phyloP scores from a whole-genome alignment of 495 filamentous ascomycete genomes.

The Endocarpon pusillum region DNA sequence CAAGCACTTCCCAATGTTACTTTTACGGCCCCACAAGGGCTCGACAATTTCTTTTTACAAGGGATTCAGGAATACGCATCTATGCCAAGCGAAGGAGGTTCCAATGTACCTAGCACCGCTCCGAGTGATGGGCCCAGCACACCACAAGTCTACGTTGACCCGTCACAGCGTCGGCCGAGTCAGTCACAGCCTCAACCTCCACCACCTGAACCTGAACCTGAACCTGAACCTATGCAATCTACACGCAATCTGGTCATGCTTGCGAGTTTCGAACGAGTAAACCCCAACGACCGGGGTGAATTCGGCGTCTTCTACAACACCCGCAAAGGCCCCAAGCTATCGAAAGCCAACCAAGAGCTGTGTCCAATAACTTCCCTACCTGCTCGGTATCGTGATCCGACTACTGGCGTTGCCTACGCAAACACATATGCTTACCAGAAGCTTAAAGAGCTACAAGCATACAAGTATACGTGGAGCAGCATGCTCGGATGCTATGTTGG shows the following conservation, averaged over 20 bases:
- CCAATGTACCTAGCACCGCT: no score
- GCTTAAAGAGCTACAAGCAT: conserved; percentile 44
- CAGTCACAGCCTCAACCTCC: conserved; percentile 2
- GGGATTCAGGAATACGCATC: conserved; percentile 20
- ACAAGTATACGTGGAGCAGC: conserved; percentile 57
- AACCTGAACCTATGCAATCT: conserved; percentile 10
- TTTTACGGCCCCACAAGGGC: not conserved
- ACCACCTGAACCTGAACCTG: conserved; percentile 7
- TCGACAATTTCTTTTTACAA: conserved; percentile 6
- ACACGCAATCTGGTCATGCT: conserved; percentile 34
- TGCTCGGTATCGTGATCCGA: conserved; percentile 60
- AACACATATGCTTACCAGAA: conserved; percentile 59
- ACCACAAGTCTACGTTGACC: conserved; percentile 3
- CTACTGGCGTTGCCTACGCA: conserved; percentile 58
- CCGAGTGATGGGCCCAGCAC: conserved; percentile 4
- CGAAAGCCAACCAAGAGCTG: conserved; percentile 24
- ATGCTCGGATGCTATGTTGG: conserved; percentile 66
- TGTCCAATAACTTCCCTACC: conserved; percentile 70
- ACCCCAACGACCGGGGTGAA: conserved; percentile 12
- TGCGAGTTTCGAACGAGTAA: conserved; percentile 38
- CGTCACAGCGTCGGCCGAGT: not conserved
- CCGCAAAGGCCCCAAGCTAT: not conserved
- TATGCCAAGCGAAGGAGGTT: conserved; percentile 10
- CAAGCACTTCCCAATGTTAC: no score
- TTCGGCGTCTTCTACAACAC: conserved; percentile 5